These are phyloP conservation scores for Blastomyces parvus DNA, from an alignment of 2,329 filamentous ascomycete species.

Conservation along the genomic window DNA sequence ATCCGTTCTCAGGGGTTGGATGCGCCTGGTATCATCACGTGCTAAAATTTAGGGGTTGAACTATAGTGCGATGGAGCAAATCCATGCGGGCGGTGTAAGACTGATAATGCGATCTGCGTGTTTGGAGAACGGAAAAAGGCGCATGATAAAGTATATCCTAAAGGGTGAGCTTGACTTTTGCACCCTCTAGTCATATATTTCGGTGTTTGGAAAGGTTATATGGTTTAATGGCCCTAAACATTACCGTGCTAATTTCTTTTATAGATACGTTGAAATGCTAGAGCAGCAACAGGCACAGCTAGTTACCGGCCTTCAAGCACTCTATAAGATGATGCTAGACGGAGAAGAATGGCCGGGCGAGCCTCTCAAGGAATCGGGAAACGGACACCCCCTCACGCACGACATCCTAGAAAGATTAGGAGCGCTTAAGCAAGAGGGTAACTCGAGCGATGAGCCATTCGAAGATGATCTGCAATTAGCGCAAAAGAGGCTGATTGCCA, in stretches of 20 bases:
- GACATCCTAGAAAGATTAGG: conserved; percentile 53
- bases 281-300: conserved; percentile 56
- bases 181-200: background rate
- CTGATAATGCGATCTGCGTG: conserved; percentile 56
- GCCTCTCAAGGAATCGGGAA: conserved; percentile 41
- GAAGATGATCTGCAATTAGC: conserved; percentile 50
- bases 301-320: conserved; percentile 51
- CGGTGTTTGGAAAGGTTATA: conserved; percentile 5
- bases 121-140: conserved; percentile 58
- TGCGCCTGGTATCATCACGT: conserved; percentile 5
- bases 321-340: conserved; percentile 46
- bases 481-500: conserved; percentile 46
- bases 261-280: conserved; percentile 56
- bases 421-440: conserved; percentile 46
- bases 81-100: conserved; percentile 53
- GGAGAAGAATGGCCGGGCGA: conserved; percentile 49
- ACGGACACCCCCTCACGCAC: conserved; percentile 53
- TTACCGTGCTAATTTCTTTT: background rate
- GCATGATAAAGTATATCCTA: conserved; percentile 59
- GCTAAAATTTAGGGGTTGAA: conserved; percentile 10
- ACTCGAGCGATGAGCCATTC: conserved; percentile 41
- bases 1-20: background rate
- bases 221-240: background rate
- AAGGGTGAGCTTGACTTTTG: conserved; percentile 44
- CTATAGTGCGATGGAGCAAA: conserved; percentile 52